Evolutionary conservation across 169 alveolate genomes (phyloP).

Genomic region (Cryptosporidium sp.): DNA sequence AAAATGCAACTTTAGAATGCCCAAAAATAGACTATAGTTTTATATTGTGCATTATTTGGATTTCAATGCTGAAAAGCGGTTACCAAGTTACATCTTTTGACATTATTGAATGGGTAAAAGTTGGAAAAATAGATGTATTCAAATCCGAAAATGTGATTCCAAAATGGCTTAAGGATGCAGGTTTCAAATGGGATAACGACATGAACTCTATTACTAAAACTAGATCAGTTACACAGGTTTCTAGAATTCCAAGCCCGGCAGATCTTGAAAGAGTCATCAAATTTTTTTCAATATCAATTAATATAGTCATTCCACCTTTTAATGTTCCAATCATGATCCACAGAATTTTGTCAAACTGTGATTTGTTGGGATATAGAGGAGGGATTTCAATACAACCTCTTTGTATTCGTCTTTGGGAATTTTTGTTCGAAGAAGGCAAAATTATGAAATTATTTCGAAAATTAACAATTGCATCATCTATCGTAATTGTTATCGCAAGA

Average conservation of each 20-base stretch:
- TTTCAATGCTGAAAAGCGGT: constrained; percentile 36
- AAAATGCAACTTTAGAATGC: neutral
- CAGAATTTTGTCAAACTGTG: constrained; percentile 26
- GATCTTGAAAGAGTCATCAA: constrained; percentile 30
- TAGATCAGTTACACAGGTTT: constrained; percentile 58
- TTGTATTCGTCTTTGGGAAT: constrained; percentile 55
- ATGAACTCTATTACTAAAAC: constrained; percentile 37
- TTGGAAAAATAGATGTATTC: constrained; percentile 67
- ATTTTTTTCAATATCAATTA: neutral
- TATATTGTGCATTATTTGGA: constrained; percentile 52
- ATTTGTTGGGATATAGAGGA: constrained; percentile 42
- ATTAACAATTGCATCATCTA: constrained; percentile 23
- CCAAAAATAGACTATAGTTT: constrained; percentile 61
- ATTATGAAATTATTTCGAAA: neutral
- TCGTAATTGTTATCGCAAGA: constrained; percentile 50
- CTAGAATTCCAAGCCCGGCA: constrained; percentile 40
- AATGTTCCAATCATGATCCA: constrained; percentile 57
- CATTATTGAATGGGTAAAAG: constrained; percentile 62
- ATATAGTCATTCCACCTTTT: constrained; percentile 28
- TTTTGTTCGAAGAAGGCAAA: constrained; percentile 1
- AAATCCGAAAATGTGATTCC: constrained; percentile 47
- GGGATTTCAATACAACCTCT: constrained; percentile 62
- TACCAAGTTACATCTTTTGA: constrained; percentile 59
- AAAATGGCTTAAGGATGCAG: constrained; percentile 71
- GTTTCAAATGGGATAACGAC: constrained; percentile 71